Conservation (phyloP, 441 rosid genomes). For the Arabidopsis lyrata region DNA sequence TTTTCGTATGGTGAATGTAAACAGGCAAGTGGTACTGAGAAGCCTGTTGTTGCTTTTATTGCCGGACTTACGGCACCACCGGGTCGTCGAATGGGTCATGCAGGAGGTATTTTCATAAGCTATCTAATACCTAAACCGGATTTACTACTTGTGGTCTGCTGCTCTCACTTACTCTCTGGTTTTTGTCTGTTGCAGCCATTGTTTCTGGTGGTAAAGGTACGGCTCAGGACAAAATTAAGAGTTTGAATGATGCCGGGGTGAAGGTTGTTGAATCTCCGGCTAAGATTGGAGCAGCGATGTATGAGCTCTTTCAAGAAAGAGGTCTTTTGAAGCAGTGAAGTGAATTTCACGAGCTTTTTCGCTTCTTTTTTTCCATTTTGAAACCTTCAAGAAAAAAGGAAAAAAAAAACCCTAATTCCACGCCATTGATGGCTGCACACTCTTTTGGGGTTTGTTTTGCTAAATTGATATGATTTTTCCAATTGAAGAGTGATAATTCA, state of each 20-base stretch:
- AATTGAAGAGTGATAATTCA: slow-evolving; percentile 27
- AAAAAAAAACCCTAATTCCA: slow-evolving; percentile 25
- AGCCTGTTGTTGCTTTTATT: slow-evolving; percentile 96
- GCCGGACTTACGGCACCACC: slow-evolving; percentile 99
- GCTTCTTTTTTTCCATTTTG: slow-evolving; percentile 11
- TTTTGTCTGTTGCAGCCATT: slow-evolving; percentile 64
- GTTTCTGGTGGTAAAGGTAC: slow-evolving; percentile 98
- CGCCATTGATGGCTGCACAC: slow-evolving; percentile 39
- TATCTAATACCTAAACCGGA: neutral
- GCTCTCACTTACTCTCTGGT: slow-evolving; percentile 8
- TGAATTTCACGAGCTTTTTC: slow-evolving; percentile 35
- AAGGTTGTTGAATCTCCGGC: slow-evolving; percentile 97
- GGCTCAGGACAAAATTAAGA: slow-evolving; percentile 88
- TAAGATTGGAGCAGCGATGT: slow-evolving; percentile 84
- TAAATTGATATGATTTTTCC: slow-evolving; percentile 18
- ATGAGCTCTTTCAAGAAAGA: slow-evolving; percentile 77
- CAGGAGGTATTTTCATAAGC: slow-evolving; percentile 74
- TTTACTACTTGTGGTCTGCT: neutral
- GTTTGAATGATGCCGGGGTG: slow-evolving; percentile 87
- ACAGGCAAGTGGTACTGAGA: slow-evolving; percentile 95
- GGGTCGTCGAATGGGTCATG: slow-evolving; percentile 99
- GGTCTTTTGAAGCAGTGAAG: slow-evolving; percentile 65
- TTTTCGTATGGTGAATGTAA: slow-evolving; percentile 37
- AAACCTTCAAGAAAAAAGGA: slow-evolving; percentile 15
- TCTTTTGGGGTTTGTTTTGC: slow-evolving; percentile 37